Evolutionary conservation across 768 basidiomycete genomes (phyloP).

Genomic region (Heimioporus sp.): DNA sequence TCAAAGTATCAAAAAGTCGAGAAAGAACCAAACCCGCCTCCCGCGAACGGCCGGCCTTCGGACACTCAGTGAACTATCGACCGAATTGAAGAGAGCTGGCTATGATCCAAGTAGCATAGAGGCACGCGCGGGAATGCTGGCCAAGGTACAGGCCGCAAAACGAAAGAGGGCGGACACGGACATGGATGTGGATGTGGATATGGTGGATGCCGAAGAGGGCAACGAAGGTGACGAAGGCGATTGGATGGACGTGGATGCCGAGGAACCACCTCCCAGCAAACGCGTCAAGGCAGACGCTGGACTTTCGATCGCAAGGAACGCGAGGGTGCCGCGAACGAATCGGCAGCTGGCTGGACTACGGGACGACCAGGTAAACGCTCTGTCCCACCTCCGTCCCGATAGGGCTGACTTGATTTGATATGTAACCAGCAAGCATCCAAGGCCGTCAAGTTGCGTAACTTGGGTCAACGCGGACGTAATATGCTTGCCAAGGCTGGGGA

Average conservation of each 20-base stretch:
- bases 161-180: conserved; percentile 55
- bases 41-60: conserved; percentile 73
- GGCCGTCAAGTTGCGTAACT: conserved; percentile 79
- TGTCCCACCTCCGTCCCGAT: not conserved
- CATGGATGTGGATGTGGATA: conserved; percentile 56
- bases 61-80: conserved; percentile 70
- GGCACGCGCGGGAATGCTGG: conserved; percentile 82
- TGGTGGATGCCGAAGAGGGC: conserved; percentile 43
- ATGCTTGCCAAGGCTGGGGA: conserved; percentile 90
- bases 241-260: conserved; percentile 55
- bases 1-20: conserved; percentile 79
- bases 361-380: conserved; percentile 53
- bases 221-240: conserved; percentile 44
- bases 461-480: conserved; percentile 85
- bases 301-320: conserved; percentile 44
- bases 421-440: conserved; percentile 69
- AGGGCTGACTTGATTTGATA: not conserved
- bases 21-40: conserved; percentile 78
- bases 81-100: conserved; percentile 82
- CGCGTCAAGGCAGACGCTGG: conserved; percentile 63
- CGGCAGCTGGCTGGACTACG: conserved; percentile 79
- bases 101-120: conserved; percentile 85
- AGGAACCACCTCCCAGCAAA: conserved; percentile 53
- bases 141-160: conserved; percentile 68
- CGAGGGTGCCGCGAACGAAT: conserved; percentile 65